Evolutionary conservation across 257 asterid genomes (phyloP).

Genomic region (Penstemon eatonii): DNA sequence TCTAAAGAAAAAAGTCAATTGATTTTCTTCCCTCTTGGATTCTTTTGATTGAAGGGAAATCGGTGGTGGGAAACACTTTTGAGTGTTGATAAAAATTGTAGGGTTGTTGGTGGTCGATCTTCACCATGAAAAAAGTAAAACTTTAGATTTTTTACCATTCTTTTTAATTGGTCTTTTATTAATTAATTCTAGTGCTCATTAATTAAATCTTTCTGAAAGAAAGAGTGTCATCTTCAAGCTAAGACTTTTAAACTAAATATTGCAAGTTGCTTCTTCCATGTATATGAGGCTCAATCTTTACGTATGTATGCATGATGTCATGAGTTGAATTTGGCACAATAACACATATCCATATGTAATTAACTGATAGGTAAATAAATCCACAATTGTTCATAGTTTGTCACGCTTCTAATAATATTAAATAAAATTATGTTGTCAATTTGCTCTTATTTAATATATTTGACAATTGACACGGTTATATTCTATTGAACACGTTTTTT

Average conservation of each 20-base stretch:
- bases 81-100: conserved; percentile 38
- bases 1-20: conserved; percentile 42
- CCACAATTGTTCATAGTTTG: too few relatives aligned
- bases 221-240: conserved; percentile 38
- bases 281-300: too few relatives aligned
- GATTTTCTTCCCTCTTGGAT: conserved; percentile 42
- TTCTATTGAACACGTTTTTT: too few relatives aligned
- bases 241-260: conserved; percentile 22
- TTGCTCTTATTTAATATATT: too few relatives aligned
- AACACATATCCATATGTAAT: too few relatives aligned
- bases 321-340: too few relatives aligned
- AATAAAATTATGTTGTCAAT: too few relatives aligned
- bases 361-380: too few relatives aligned
- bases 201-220: conserved; percentile 16
- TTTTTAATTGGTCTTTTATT: conserved; percentile 3
- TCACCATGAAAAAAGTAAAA: conserved; percentile 20
- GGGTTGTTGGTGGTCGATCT: conserved; percentile 46
- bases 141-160: conserved; percentile 5
- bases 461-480: too few relatives aligned
- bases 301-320: too few relatives aligned
- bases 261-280: background rate
- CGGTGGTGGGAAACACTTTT: conserved; percentile 56
- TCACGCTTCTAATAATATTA: too few relatives aligned
- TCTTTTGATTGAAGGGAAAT: conserved; percentile 46
- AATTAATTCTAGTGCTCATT: conserved; percentile 32